These are phyloP conservation scores for Gossypium trilobum DNA, from an alignment of 441 rosid species.

Conservation along the genomic window DNA sequence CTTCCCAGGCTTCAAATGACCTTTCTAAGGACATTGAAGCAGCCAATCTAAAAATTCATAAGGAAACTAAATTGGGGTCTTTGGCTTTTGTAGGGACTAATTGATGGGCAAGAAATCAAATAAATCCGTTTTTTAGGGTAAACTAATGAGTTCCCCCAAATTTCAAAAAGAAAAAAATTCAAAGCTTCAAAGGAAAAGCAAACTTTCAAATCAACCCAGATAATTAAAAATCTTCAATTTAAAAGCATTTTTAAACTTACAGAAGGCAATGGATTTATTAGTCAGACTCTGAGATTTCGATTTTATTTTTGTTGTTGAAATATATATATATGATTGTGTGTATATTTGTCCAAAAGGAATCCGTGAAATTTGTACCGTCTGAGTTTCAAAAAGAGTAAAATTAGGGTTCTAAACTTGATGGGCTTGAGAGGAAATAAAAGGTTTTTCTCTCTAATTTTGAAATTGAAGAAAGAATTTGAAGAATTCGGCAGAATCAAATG, in stretches of 20 bases:
- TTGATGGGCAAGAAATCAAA: neutral
- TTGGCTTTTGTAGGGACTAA: neutral
- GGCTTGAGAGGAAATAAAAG: neutral
- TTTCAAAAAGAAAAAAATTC: neutral
- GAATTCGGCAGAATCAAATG: neutral
- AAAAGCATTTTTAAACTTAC: neutral
- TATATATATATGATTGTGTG: neutral
- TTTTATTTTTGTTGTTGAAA: neutral
- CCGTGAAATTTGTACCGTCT: neutral
- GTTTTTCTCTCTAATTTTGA: neutral
- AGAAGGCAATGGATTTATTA: neutral
- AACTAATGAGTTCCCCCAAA: neutral
- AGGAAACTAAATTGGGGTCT: neutral
- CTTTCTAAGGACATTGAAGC: conserved; percentile 61
- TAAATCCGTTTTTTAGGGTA: neutral
- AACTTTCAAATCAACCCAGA: neutral
- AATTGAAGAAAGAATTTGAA: neutral
- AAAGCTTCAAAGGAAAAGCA: neutral
- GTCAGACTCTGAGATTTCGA: neutral
- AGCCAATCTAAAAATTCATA: conserved; percentile 19
- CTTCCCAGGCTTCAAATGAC: conserved; percentile 83
- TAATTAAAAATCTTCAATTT: neutral
- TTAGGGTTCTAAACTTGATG: neutral
- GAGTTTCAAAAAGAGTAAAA: neutral
- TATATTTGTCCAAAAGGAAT: neutral